Percentiles rank a stretch among this genome's conserved stretches.
Evolutionary conservation across 345 rosid genomes (phyloP).

Genomic region (Crucihimalaya himalaica): DNA sequence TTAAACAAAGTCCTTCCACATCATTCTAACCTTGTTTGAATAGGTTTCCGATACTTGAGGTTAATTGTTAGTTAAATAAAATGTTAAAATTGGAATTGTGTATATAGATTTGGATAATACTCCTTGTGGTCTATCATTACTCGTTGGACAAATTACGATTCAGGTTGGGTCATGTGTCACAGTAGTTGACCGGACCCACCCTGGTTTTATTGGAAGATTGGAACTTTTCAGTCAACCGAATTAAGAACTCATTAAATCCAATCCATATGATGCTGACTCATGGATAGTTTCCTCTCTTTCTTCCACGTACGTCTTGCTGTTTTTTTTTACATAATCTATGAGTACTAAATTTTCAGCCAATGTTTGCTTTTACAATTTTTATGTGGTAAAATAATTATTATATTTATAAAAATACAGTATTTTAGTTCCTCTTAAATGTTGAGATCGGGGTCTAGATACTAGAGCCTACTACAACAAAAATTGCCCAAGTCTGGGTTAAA

Average conservation of each 20-base stretch:
- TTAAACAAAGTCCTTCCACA: neutral
- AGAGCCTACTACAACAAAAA: too few relatives aligned
- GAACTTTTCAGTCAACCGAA: neutral
- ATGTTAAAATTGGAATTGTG: too few relatives aligned
- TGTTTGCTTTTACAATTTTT: too few relatives aligned
- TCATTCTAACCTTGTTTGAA: neutral
- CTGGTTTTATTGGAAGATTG: conserved; percentile 12
- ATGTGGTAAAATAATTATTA: too few relatives aligned
- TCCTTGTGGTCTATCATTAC: neutral
- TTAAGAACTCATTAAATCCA: conserved; percentile 12
- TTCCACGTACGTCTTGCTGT: neutral
- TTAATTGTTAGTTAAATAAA: too few relatives aligned
- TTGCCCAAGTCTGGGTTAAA: too few relatives aligned
- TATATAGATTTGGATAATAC: conserved; percentile 9
- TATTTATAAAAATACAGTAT: too few relatives aligned
- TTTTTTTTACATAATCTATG: neutral
- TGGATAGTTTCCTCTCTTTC: neutral
- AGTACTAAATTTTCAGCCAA: too few relatives aligned
- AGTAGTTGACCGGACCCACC: conserved; percentile 31
- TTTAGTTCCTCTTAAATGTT: too few relatives aligned
- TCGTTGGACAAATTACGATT: conserved; percentile 18
- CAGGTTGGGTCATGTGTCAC: conserved; percentile 34
- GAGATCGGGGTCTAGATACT: too few relatives aligned
- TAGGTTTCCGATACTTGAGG: neutral
- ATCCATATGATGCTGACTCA: conserved; percentile 1